Evolutionary conservation across 2,329 filamentous ascomycete species (phyloP), one percentile per base, ranked within the genome.

Genomic region (Phialocephala subalpina): DNA sequence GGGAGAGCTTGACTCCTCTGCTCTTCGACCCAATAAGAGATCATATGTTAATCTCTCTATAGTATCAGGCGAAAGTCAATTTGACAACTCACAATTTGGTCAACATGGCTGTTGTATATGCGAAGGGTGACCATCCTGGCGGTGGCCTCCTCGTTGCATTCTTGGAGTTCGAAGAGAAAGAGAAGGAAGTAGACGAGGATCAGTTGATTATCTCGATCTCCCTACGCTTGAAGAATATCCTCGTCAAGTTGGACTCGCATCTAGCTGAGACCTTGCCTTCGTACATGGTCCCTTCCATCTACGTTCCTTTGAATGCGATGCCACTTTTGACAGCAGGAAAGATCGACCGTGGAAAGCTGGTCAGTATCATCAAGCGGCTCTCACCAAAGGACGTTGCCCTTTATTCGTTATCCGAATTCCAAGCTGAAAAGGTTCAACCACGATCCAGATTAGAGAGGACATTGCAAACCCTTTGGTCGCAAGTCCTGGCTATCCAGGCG

Each of bases 391-490:
- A 63, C 20, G 33, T 58, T 11, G n/a, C 45, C 29, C 38, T 16
- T 8, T 63, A 63, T 18, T 27, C 42, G 12, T 12, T 63, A 18
- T 49, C 49, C 7, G 22, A 58, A 18, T n/a, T 8, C 11, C 12
- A 3, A 36, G 40, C 36, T n/a, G 38, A 20, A n/a, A 33, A 33
- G 29, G 29, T 4, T 4, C 18, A 20, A 22, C 63, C 58, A 9
- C 57, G 49, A 18, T 53, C 47, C 1, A 49, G 16, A n/a, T 66
- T 60, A 29, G 67, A 73, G 22, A 69, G 67, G 22, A 67, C 60
- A 12, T 70, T 79, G 18, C 76, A 74, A 58, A 38, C 38, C 1
- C 76, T 83, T n/a, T 84, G 81, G 78, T 76, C 79, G 0, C 73
- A 77, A 20, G 75, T 83, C 0, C 76, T 85, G 8, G 78, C 80